Percentiles rank a stretch among this genome's conserved stretches.
Evolutionary conservation across 257 asterid genomes (phyloP).

Genomic region (Solanum megistacrolobum): DNA sequence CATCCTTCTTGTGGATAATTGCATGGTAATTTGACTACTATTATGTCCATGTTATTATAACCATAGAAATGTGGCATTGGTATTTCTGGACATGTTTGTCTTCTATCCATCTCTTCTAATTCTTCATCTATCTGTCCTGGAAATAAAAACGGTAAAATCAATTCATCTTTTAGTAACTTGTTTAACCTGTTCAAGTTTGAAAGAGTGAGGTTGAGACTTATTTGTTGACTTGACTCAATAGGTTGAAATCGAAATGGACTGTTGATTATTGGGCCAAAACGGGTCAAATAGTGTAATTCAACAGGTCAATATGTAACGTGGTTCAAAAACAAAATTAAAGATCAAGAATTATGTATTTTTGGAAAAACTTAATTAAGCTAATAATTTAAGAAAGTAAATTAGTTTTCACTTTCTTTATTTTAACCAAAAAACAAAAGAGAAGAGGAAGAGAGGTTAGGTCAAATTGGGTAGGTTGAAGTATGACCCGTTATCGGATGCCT

Average conservation of each 20-base stretch:
- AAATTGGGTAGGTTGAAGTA: neutral
- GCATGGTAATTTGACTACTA: conserved; percentile 68
- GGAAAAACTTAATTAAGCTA: neutral
- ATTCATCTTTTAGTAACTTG: neutral
- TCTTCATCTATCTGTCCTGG: conserved; percentile 90
- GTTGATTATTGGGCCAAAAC: neutral
- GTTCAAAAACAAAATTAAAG: neutral
- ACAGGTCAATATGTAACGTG: neutral
- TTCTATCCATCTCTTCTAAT: conserved; percentile 43
- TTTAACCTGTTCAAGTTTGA: neutral
- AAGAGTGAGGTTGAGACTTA: rapidly evolving
- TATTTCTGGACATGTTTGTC: conserved; percentile 72
- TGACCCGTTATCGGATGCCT: neutral
- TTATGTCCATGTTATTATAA: conserved; percentile 40
- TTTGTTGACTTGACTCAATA: neutral
- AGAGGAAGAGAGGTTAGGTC: neutral
- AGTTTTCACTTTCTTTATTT: neutral
- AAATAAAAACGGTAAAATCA: neutral
- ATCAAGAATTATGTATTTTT: neutral
- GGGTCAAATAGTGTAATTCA: neutral
- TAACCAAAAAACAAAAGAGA: neutral
- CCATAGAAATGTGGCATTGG: conserved; percentile 53
- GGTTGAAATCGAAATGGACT: neutral
- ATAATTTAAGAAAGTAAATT: neutral
- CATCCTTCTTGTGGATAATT: conserved; percentile 40